These are phyloP conservation scores for Gremmenia infestans DNA, from an alignment of 2,329 filamentous ascomycete species.

Conservation along the genomic window DNA sequence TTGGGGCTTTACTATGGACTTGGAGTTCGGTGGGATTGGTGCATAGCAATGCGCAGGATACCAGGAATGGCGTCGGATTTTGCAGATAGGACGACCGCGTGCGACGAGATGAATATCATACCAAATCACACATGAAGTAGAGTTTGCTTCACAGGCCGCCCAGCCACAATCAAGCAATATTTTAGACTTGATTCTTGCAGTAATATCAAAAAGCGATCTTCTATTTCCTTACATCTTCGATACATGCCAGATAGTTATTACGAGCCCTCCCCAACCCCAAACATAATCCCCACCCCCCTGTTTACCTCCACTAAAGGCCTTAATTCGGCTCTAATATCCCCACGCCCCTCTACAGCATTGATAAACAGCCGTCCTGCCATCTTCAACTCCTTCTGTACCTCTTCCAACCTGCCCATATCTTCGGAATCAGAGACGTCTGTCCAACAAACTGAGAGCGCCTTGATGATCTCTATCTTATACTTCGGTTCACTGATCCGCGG, in stretches of 20 bases:
- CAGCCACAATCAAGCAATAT: neutral
- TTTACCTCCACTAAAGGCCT: slow-evolving; percentile 28
- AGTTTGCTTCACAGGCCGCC: neutral
- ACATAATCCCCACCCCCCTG: slow-evolving; percentile 32
- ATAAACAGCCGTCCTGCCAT: slow-evolving; percentile 20
- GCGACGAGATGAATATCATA: slow-evolving; percentile 18
- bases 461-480: slow-evolving; percentile 60
- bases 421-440: slow-evolving; percentile 35
- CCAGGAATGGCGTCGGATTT: slow-evolving; percentile 14
- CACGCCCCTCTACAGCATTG: slow-evolving; percentile 14
- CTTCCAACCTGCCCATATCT: slow-evolving; percentile 7
- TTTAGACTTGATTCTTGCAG: neutral
- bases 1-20: neutral
- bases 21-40: slow-evolving; percentile 10
- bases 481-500: slow-evolving; percentile 51
- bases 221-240: no score
- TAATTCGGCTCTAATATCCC: slow-evolving; percentile 20
- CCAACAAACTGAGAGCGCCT: slow-evolving; percentile 59
- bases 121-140: neutral
- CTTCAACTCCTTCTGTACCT: slow-evolving; percentile 20
- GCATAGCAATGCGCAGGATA: slow-evolving; percentile 7
- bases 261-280: slow-evolving; percentile 22
- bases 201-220: no score
- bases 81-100: slow-evolving; percentile 10
- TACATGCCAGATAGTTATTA: no score